Evolutionary conservation across 192 early-diverging fungal species (phyloP).

Genomic region (Coemansia sp.): DNA sequence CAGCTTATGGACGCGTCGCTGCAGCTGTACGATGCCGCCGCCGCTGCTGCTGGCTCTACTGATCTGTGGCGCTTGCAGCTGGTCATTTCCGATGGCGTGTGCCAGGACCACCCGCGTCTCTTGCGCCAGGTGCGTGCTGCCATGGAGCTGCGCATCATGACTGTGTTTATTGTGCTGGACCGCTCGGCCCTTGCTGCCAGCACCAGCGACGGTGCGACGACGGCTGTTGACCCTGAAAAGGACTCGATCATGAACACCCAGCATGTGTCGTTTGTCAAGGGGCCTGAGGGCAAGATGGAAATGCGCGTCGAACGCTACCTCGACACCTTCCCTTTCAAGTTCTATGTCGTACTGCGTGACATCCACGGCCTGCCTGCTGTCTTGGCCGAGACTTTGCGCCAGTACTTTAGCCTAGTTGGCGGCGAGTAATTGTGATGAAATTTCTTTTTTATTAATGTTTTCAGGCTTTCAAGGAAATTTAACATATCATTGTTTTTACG

Average conservation of each 20-base stretch:
- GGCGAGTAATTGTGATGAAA: slow-evolving; percentile 24
- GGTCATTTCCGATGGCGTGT: slow-evolving; percentile 96
- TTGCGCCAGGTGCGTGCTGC: slow-evolving; percentile 86
- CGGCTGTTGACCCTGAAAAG: slow-evolving; percentile 36
- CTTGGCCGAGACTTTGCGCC: slow-evolving; percentile 90
- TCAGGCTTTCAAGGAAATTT: too few relatives aligned
- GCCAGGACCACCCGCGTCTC: slow-evolving; percentile 90
- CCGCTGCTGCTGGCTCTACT: slow-evolving; percentile 26
- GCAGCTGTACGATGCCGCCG: slow-evolving; percentile 75
- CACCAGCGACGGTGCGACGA: neutral
- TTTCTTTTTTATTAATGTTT: neutral
- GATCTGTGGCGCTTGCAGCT: slow-evolving; percentile 98
- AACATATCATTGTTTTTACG: too few relatives aligned
- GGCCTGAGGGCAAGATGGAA: slow-evolving; percentile 61
- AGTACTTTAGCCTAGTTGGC: slow-evolving; percentile 90
- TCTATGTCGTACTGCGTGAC: slow-evolving; percentile 91
- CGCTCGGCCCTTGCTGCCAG: slow-evolving; percentile 36
- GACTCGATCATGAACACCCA: slow-evolving; percentile 89
- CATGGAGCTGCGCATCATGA: slow-evolving; percentile 84
- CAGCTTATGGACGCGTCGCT: slow-evolving; percentile 87
- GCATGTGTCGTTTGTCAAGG: slow-evolving; percentile 78
- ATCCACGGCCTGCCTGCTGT: slow-evolving; percentile 87
- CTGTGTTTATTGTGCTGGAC: slow-evolving; percentile 96
- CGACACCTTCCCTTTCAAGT: slow-evolving; percentile 98
- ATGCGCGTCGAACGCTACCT: slow-evolving; percentile 84